A percentile compares a stretch with the other conserved stretches of the same genome.
Conservation (phyloP, 1,139 yeast genomes). For the Kurtzmaniella quercitrusa region DNA sequence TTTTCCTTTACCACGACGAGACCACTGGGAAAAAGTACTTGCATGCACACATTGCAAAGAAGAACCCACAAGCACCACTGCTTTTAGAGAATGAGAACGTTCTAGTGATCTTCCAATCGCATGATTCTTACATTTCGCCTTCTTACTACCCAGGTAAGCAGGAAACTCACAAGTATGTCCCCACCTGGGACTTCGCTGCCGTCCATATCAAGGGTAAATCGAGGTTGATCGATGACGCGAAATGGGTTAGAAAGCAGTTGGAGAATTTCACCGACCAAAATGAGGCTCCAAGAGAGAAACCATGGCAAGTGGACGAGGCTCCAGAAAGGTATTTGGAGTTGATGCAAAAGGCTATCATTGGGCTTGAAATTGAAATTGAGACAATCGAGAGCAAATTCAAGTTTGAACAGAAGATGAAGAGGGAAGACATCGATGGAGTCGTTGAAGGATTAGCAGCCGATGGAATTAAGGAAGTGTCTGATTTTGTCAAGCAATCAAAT, state of each 20-base stretch:
- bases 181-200: conserved; percentile 69
- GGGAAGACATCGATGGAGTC: conserved; percentile 50
- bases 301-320: conserved; percentile 60
- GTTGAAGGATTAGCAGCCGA: conserved; percentile 40
- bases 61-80: conserved; percentile 49
- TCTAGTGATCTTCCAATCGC: conserved; percentile 52
- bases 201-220: conserved; percentile 59
- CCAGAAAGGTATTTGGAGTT: conserved; percentile 46
- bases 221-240: conserved; percentile 40
- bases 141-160: conserved; percentile 56
- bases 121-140: conserved; percentile 56
- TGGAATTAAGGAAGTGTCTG: conserved; percentile 18
- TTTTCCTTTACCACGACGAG: conserved; percentile 35
- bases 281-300: conserved; percentile 38
- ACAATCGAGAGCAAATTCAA: conserved; percentile 56
- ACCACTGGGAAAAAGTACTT: conserved; percentile 38
- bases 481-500: conserved; percentile 19
- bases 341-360: conserved; percentile 53
- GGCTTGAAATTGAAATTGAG: conserved; percentile 51
- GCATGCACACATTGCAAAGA: conserved; percentile 55
- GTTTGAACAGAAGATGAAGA: conserved; percentile 50
- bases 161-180: conserved; percentile 59
- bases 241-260: conserved; percentile 46
- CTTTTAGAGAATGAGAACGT: conserved; percentile 38
- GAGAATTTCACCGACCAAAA: conserved; percentile 43